A percentile compares a stretch with the other conserved stretches of the same genome.
phyloP scores from a whole-genome alignment of 2,329 filamentous ascomycete genomes.

The Trichoderma pleuroti region DNA sequence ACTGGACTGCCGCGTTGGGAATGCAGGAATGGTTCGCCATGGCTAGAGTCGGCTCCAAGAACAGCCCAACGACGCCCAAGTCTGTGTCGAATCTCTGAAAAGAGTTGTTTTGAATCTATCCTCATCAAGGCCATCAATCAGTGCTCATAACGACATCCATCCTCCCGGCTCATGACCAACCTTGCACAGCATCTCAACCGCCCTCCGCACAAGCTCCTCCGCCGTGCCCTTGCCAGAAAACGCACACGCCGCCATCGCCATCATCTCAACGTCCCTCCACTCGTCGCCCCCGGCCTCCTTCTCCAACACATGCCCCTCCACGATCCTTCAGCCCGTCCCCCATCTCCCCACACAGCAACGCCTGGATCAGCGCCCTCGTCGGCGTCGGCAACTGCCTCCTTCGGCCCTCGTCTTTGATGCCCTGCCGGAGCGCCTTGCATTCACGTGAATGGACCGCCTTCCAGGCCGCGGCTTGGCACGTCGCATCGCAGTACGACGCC shows the following conservation, averaged over 20 bases:
- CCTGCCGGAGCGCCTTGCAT: slow-evolving; percentile 45
- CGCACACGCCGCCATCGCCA: slow-evolving; percentile 40
- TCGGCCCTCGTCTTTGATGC: slow-evolving; percentile 22
- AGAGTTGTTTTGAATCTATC: slow-evolving; percentile 58
- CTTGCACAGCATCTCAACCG: slow-evolving; percentile 52
- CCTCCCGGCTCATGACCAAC: slow-evolving; percentile 30
- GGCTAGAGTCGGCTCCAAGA: slow-evolving; percentile 52
- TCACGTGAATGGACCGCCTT: slow-evolving; percentile 49
- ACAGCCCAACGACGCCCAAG: slow-evolving; percentile 51
- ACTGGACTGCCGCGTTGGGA: slow-evolving; percentile 57
- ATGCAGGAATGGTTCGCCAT: slow-evolving; percentile 62
- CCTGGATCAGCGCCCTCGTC: slow-evolving; percentile 51
- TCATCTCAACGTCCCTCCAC: slow-evolving; percentile 50
- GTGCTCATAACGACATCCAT: too few relatives aligned
- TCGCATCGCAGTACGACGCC: slow-evolving; percentile 51
- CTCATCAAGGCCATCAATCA: too few relatives aligned
- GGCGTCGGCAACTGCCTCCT: slow-evolving; percentile 48
- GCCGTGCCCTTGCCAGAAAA: slow-evolving; percentile 41
- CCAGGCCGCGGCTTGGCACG: slow-evolving; percentile 57
- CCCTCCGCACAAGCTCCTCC: slow-evolving; percentile 36
- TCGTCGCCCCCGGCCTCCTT: slow-evolving; percentile 34
- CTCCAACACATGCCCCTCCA: slow-evolving; percentile 47
- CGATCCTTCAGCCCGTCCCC: slow-evolving; percentile 33
- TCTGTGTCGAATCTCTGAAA: slow-evolving; percentile 56
- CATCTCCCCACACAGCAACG: slow-evolving; percentile 41